Conservation (phyloP, 108 stramenopile genomes). For the Craspedostauros australis region DNA sequence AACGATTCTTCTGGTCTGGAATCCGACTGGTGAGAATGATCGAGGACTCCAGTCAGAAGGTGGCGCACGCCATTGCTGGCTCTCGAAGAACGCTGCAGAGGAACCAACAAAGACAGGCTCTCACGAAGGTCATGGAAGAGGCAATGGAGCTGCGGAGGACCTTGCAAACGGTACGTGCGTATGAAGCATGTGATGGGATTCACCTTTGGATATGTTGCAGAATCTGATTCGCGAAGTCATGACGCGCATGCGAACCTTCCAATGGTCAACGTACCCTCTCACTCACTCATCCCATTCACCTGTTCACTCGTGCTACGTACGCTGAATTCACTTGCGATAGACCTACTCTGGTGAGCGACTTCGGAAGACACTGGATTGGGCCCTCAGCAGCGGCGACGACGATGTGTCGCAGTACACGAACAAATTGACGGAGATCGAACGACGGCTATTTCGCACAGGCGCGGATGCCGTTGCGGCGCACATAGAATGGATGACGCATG, state of each 20-base stretch:
- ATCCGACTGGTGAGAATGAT: constrained; percentile 42
- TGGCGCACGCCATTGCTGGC: constrained; percentile 31
- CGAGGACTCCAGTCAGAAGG: constrained; percentile 21
- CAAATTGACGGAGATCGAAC: constrained; percentile 47
- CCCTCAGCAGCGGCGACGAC: constrained; percentile 45
- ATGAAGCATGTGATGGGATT: too few relatives aligned
- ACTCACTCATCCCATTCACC: too few relatives aligned
- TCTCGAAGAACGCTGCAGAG: constrained; percentile 13
- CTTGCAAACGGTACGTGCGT: constrained; percentile 20
- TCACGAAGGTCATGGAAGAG: constrained; percentile 28
- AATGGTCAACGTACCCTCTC: too few relatives aligned
- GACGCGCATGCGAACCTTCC: too few relatives aligned
- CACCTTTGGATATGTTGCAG: too few relatives aligned
- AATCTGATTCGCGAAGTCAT: too few relatives aligned
- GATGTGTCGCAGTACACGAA: constrained; percentile 40
- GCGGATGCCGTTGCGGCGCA: constrained; percentile 34
- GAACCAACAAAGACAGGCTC: constrained; percentile 20
- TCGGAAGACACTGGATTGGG: constrained; percentile 55
- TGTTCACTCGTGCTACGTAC: too few relatives aligned
- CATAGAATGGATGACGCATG: constrained; percentile 38
- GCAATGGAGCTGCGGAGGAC: constrained; percentile 31
- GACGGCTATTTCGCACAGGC: constrained; percentile 40
- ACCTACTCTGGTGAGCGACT: constrained; percentile 55
- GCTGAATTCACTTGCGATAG: too few relatives aligned
- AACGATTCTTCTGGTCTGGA: constrained; percentile 56